Percentiles rank a stretch among this genome's conserved stretches.
Conservation (phyloP, 208 protist genomes). For the Trypanosoma platydactyli region DNA sequence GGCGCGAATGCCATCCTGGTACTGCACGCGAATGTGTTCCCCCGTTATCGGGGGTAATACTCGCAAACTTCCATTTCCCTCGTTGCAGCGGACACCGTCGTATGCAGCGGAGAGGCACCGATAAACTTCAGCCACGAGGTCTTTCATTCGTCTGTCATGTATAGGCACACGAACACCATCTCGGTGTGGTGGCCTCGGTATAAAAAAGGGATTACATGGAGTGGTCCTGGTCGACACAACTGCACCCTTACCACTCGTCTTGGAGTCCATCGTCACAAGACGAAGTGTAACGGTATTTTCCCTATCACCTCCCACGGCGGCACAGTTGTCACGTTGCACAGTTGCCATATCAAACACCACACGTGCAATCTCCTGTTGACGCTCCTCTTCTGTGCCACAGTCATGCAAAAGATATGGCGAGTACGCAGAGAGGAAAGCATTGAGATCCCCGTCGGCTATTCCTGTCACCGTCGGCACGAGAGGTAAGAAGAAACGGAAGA, state of each 20-base stretch:
- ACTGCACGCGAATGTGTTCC: conserved; percentile 64
- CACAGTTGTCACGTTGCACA: conserved; percentile 36
- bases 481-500: conserved; percentile 67
- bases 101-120: conserved; percentile 63
- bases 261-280: not conserved
- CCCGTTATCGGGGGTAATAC: conserved; percentile 12
- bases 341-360: conserved; percentile 33
- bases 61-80: too few relatives aligned
- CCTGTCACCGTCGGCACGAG: conserved; percentile 52
- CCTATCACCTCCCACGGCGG: not conserved
- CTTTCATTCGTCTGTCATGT: conserved; percentile 39
- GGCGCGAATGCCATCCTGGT: conserved; percentile 70
- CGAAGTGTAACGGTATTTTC: not conserved
- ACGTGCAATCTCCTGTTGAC: conserved; percentile 2
- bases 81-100: not conserved
- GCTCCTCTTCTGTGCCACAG: not conserved
- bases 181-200: conserved; percentile 45
- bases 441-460: conserved; percentile 35
- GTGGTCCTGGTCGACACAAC: not conserved
- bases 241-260: not conserved
- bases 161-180: conserved; percentile 47
- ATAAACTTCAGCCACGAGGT: conserved; percentile 73
- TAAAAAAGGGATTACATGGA: conserved; percentile 36
- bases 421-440: conserved; percentile 37
- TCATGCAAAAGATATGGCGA: not conserved